A percentile compares a stretch with the other conserved stretches of the same genome.
phyloP scores from a whole-genome alignment of 164 flowering plant species.

The Vitis rupestris region DNA sequence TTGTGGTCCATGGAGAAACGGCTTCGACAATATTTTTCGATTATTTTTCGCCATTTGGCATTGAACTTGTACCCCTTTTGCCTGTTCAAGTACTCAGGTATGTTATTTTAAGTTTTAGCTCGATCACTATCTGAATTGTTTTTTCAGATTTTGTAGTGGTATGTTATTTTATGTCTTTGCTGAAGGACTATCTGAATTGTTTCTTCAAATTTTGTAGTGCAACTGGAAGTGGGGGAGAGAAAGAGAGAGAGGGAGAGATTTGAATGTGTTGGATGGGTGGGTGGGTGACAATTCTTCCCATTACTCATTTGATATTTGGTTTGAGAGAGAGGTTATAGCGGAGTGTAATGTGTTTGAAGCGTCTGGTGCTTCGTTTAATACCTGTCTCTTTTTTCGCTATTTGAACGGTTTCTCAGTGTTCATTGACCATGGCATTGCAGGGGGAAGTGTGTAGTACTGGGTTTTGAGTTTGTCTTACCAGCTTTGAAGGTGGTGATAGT shows the following conservation, averaged over 20 bases:
- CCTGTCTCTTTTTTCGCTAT: background rate
- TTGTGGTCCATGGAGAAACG: background rate
- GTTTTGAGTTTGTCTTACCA: background rate
- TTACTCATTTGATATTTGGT: background rate
- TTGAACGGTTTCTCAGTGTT: background rate
- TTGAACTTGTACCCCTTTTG: background rate
- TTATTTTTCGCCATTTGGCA: slow-evolving; percentile 30
- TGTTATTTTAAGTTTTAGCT: background rate
- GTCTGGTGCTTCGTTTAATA: background rate
- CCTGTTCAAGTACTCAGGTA: slow-evolving; percentile 4
- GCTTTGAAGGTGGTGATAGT: background rate
- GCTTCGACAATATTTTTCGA: background rate
- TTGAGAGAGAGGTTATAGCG: background rate
- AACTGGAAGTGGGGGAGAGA: too few relatives aligned
- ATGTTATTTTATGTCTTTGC: too few relatives aligned
- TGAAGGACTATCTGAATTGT: too few relatives aligned
- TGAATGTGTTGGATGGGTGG: too few relatives aligned
- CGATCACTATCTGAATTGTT: background rate
- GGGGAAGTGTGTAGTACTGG: background rate
- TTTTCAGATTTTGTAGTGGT: background rate
- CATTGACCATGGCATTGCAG: slow-evolving; percentile 13
- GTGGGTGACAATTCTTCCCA: background rate
- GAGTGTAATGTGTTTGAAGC: background rate
- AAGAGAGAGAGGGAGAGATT: too few relatives aligned
- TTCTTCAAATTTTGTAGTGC: too few relatives aligned